Percentiles rank a stretch among this genome's conserved stretches.
These are phyloP conservation scores for Spergularia azorica DNA, from an alignment of 179 eudicot species.

Conservation along the genomic window DNA sequence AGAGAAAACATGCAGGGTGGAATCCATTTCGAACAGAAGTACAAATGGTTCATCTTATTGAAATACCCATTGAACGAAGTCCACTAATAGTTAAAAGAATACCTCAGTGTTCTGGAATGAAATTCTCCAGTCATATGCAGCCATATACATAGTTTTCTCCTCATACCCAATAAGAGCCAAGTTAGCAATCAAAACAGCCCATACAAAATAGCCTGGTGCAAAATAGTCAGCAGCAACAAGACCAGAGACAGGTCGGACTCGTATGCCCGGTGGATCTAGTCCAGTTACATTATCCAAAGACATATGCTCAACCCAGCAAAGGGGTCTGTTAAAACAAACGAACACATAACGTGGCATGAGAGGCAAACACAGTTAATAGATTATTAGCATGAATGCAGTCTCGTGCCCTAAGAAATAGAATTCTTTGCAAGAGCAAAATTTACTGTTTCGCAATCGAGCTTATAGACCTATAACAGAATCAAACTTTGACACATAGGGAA, in stretches of 20 bases:
- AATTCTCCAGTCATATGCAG: conserved; percentile 97
- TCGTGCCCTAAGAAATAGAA: not conserved
- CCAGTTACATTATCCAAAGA: conserved; percentile 96
- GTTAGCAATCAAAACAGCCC: conserved; percentile 97
- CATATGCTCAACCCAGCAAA: conserved; percentile 97
- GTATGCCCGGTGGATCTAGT: conserved; percentile 82
- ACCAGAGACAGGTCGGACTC: conserved; percentile 87
- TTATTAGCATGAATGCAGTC: not conserved
- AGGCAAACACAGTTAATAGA: not conserved
- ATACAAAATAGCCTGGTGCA: conserved; percentile 94
- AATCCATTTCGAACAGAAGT: not conserved
- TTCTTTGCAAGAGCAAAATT: not conserved
- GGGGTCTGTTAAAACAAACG: conserved; percentile 53
- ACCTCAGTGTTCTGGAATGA: conserved; percentile 97
- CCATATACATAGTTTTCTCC: conserved; percentile 98
- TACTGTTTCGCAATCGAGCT: not conserved
- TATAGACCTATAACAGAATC: not conserved
- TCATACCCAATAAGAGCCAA: conserved; percentile 97
- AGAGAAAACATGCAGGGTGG: not conserved
- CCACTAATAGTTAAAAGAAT: not conserved
- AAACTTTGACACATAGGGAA: not conserved
- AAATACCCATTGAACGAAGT: conserved; percentile 1
- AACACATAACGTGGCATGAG: not conserved
- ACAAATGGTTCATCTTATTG: not conserved
- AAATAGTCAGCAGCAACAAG: conserved; percentile 99